Base-by-base conservation (phyloP, 208 protist species). In the Acanthamoeba triangularis region DNA sequence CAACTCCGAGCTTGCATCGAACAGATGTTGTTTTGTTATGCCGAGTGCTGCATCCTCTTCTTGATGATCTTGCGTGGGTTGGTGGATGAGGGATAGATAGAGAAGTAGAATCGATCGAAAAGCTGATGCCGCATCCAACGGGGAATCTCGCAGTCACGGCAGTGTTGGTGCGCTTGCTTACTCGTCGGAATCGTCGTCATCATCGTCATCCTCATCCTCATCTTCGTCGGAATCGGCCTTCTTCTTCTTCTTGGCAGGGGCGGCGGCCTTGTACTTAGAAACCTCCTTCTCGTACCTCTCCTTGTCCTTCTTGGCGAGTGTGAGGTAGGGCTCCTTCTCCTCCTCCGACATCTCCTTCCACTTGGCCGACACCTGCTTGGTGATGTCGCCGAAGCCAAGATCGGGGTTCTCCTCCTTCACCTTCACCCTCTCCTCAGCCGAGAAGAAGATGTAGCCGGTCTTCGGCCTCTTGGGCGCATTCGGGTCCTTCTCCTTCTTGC, bases 401-500 rank as follows among this genome's bases (percentile, higher is more conserved):
- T 37, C 72, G 44, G 80, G 65, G 67, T 96, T 84, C 0, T 95
- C 92, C 90, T 94, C 94, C 95, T 96, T 96, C 67, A 96, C 69
- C 94, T 96, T 85, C 23, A n/a, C 47, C 20, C 95, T 11, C 94
- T 96, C 88, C 47, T 91, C 95, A 10, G 82, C 41, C 82, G 67
- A 59, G 95, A 96, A 96, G 94, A 96, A 65, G 93, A 94, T 96
- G 95, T 94, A 96, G 44, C 18, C 80, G 35, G 95, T 74, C 44
- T 69, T 52, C 6, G 94, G 94, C 44, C 94, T 44, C 95, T 96
- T 96, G 94, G 94, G 94, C 13, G 28, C 33, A 41, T 95, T 85
- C 16, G 82, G 82, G 54, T 94, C 94, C 85, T 96, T 96, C 88
- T 96, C 76, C 59, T 95, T 90, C 80, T 78, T 95, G 72, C 18